These are phyloP conservation scores for Phytophthora sansomeana DNA, from an alignment of 352 stramenopile species.

Conservation along the genomic window DNA sequence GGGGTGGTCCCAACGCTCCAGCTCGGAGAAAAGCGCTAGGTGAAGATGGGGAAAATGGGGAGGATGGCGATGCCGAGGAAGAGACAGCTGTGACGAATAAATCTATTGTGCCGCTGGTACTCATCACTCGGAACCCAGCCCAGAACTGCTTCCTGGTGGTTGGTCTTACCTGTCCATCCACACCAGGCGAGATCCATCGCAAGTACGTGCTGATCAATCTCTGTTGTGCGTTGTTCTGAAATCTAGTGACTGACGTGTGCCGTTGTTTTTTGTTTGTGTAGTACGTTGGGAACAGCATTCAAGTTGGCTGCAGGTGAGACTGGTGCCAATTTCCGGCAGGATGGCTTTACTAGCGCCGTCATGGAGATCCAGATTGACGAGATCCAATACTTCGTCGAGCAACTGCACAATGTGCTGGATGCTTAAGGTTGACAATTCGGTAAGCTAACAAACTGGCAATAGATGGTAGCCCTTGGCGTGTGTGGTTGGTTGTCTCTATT, in stretches of 20 bases:
- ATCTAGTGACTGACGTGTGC: slow-evolving; percentile 9
- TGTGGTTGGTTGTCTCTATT: neutral
- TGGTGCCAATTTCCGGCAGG: slow-evolving; percentile 92
- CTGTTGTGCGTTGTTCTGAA: neutral
- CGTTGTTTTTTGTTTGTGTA: slow-evolving; percentile 34
- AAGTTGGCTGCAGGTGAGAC: slow-evolving; percentile 94
- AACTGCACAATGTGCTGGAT: slow-evolving; percentile 93
- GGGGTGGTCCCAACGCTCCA: slow-evolving; percentile 59
- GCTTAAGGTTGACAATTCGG: slow-evolving; percentile 49
- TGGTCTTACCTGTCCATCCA: slow-evolving; percentile 94
- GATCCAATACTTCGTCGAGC: slow-evolving; percentile 97
- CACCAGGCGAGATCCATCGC: slow-evolving; percentile 87
- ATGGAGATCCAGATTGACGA: slow-evolving; percentile 95
- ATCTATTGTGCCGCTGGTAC: slow-evolving; percentile 77
- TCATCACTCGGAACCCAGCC: slow-evolving; percentile 89
- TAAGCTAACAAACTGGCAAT: slow-evolving; percentile 27
- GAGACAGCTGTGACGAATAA: slow-evolving; percentile 45
- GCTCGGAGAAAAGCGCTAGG: slow-evolving; percentile 32
- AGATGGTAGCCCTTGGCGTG: slow-evolving; percentile 5
- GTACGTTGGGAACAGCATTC: slow-evolving; percentile 94
- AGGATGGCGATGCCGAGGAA: slow-evolving; percentile 45
- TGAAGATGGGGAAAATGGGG: slow-evolving; percentile 40
- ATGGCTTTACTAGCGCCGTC: slow-evolving; percentile 96
- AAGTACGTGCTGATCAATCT: slow-evolving; percentile 60
- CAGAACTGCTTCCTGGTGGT: slow-evolving; percentile 95